Evolutionary conservation across 768 basidiomycete species (phyloP).

Genomic region (Neoboletus magnificus): DNA sequence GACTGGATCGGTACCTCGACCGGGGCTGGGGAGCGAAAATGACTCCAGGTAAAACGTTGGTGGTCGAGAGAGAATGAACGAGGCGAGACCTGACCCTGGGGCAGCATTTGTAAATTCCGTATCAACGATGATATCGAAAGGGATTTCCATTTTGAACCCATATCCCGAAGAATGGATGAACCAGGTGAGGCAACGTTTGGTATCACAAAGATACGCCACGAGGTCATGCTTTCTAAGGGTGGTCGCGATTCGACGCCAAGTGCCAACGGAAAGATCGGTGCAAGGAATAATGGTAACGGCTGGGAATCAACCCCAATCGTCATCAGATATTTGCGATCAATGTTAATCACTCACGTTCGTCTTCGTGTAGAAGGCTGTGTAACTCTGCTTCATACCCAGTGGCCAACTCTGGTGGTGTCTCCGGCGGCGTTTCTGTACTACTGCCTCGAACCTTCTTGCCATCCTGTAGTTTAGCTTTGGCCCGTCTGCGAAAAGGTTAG

Average conservation of each 20-base stretch:
- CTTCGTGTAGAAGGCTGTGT: constrained; percentile 67
- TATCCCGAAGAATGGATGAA: constrained; percentile 70
- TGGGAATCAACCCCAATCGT: constrained; percentile 23
- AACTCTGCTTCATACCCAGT: constrained; percentile 57
- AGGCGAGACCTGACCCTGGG: constrained; percentile 55
- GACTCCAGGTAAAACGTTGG: constrained; percentile 70
- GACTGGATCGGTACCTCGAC: constrained; percentile 25
- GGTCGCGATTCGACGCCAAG: constrained; percentile 72
- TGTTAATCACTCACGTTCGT: constrained; percentile 55
- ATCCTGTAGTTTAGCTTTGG: constrained; percentile 74
- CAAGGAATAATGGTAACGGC: constrained; percentile 77
- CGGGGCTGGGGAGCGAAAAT: constrained; percentile 28
- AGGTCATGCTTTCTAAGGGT: constrained; percentile 57
- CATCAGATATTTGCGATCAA: neutral
- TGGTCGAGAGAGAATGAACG: constrained; percentile 62
- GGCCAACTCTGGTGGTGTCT: constrained; percentile 50
- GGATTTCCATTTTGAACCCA: constrained; percentile 84
- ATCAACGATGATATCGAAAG: constrained; percentile 59
- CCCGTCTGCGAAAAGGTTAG: constrained; percentile 49
- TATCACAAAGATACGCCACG: constrained; percentile 71
- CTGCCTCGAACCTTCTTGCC: constrained; percentile 45
- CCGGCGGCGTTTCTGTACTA: constrained; percentile 39
- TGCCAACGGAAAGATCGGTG: constrained; percentile 69
- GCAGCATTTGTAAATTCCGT: constrained; percentile 53
- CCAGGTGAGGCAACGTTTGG: constrained; percentile 68